Percentiles rank a stretch among this genome's conserved stretches.
phyloP scores from a whole-genome alignment of 176 grass and related monocot genomes.

The Raddia guianensis region DNA sequence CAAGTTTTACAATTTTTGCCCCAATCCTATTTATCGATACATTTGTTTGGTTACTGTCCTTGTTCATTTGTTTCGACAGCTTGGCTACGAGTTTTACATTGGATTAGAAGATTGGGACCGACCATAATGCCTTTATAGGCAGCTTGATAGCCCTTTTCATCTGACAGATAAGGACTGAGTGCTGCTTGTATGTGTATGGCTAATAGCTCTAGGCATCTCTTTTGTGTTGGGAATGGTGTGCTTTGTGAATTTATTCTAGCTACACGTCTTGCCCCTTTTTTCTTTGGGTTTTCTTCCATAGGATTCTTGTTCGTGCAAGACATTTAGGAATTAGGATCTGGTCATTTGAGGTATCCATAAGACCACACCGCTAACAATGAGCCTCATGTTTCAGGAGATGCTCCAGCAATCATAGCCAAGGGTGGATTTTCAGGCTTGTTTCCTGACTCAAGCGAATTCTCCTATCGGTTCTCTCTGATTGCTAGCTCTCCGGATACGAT shows the following conservation, averaged over 20 bases:
- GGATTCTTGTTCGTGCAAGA: not conserved
- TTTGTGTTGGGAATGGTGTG: not conserved
- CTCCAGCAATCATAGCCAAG: constrained; percentile 68
- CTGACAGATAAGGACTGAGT: not conserved
- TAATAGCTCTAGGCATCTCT: not conserved
- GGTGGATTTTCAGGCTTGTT: constrained; percentile 89
- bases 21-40: not conserved
- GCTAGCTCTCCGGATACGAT: constrained; percentile 54
- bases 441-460: constrained; percentile 69
- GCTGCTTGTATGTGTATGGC: not conserved
- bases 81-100: not conserved
- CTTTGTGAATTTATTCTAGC: not conserved
- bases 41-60: not conserved
- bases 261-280: not conserved
- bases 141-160: constrained; percentile 10
- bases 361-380: not conserved
- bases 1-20: not conserved
- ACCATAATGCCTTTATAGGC: not conserved
- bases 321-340: constrained; percentile 1
- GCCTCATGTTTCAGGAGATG: constrained; percentile 54
- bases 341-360: not conserved
- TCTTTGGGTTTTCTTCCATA: not conserved
- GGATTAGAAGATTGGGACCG: not conserved
- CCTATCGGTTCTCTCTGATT: constrained; percentile 44
- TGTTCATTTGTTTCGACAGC: not conserved